Percentiles rank a stretch among this genome's conserved stretches.
These are phyloP conservation scores for Glycine latifolia DNA, from an alignment of 306 rosid species.

Conservation along the genomic window DNA sequence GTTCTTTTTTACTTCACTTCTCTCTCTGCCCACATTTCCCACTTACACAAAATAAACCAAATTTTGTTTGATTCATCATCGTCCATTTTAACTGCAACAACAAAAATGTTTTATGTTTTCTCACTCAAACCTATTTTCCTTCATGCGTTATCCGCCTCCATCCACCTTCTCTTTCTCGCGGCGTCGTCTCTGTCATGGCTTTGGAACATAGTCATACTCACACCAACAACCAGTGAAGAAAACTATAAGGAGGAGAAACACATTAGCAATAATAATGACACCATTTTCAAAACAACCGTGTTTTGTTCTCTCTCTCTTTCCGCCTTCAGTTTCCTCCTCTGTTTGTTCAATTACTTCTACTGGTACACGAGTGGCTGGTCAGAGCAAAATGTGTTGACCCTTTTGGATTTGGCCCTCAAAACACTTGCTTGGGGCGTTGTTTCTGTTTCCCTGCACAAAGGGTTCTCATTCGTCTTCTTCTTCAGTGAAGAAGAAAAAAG, in stretches of 20 bases:
- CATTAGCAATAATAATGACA: background rate
- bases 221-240: background rate
- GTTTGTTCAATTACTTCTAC: background rate
- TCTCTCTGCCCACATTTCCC: background rate
- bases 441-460: constrained; percentile 32
- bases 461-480: constrained; percentile 1
- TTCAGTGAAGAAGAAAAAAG: too few relatives aligned
- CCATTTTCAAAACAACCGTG: constrained; percentile 14
- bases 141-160: constrained; percentile 35
- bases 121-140: constrained; percentile 46
- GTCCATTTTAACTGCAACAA: too few relatives aligned
- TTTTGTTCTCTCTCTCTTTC: constrained; percentile 49
- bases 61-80: too few relatives aligned
- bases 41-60: too few relatives aligned
- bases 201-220: constrained; percentile 22
- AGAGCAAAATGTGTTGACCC: constrained; percentile 35
- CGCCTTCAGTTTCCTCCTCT: constrained; percentile 39
- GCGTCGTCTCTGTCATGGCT: constrained; percentile 41
- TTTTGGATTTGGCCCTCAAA: constrained; percentile 53
- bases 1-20: background rate
- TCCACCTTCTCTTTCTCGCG: constrained; percentile 46
- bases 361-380: too few relatives aligned
- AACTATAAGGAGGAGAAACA: constrained; percentile 35
- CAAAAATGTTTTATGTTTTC: constrained; percentile 7
- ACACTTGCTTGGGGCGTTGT: constrained; percentile 52